Conservation (phyloP, 192 early-diverging fungal species). For the Linnemannia exigua region DNA sequence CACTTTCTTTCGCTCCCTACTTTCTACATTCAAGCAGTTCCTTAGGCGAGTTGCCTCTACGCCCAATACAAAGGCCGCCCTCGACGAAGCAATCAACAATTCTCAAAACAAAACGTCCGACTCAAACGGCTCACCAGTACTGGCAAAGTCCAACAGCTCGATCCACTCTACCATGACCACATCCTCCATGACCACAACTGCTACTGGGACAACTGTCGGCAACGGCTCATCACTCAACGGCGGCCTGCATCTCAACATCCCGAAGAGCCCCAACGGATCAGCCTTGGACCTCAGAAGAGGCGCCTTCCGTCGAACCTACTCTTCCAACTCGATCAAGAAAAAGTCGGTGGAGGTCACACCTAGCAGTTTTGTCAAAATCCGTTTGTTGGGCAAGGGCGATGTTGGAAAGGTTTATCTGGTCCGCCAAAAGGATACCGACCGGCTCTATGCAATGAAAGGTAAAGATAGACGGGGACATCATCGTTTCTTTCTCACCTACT, state of each 20-base stretch:
- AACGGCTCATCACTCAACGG: slow-evolving; percentile 34
- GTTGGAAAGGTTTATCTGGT: slow-evolving; percentile 98
- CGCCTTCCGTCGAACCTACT: slow-evolving; percentile 83
- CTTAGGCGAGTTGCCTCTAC: slow-evolving; percentile 65
- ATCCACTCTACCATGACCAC: slow-evolving; percentile 47
- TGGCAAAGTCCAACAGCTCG: slow-evolving; percentile 38
- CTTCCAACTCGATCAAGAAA: slow-evolving; percentile 85
- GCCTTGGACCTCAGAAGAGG: slow-evolving; percentile 54
- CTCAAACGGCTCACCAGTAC: slow-evolving; percentile 7
- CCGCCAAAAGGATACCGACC: slow-evolving; percentile 82
- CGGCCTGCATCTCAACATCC: slow-evolving; percentile 33
- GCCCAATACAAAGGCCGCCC: slow-evolving; percentile 61
- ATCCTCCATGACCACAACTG: slow-evolving; percentile 39
- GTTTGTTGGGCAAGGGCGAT: slow-evolving; percentile 96
- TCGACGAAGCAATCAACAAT: slow-evolving; percentile 36
- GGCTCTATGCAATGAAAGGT: slow-evolving; percentile 98
- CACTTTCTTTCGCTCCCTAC: neutral
- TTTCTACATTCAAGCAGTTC: slow-evolving; percentile 28
- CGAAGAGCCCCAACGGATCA: slow-evolving; percentile 48
- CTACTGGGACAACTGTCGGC: slow-evolving; percentile 18
- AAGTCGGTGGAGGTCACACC: slow-evolving; percentile 89
- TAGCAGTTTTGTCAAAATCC: slow-evolving; percentile 88
- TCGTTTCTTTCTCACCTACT: neutral
- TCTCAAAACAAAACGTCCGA: slow-evolving; percentile 4
- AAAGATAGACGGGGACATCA: neutral